Percentiles rank a stretch among this genome's conserved stretches.
These are phyloP conservation scores for Mesotaenium endlicherianum DNA, from an alignment of 139 green algal species.

Conservation along the genomic window DNA sequence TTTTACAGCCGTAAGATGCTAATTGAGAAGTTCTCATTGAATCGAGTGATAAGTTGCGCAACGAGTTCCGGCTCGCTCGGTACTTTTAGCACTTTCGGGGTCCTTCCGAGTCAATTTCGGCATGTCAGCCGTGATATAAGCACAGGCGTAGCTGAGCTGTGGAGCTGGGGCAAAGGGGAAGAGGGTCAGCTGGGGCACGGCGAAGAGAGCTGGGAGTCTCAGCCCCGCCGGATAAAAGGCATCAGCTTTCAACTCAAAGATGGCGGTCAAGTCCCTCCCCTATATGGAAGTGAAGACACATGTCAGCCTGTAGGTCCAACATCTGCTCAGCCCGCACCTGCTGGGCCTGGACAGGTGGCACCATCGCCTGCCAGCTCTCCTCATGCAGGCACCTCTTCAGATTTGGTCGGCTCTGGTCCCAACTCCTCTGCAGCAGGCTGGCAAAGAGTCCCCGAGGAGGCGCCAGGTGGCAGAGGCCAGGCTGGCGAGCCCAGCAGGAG, in stretches of 20 bases:
- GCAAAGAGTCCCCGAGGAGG: neutral
- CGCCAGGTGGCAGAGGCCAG: no score
- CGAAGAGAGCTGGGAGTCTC: neutral
- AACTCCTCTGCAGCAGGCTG: neutral
- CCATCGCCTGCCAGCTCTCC: neutral
- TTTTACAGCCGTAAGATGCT: no score
- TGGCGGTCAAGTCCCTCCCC: neutral
- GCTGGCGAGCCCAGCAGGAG: no score
- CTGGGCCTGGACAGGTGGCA: neutral
- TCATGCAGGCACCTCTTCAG: neutral
- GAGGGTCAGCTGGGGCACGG: slow-evolving; percentile 12
- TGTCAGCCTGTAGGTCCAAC: neutral
- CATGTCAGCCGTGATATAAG: no score
- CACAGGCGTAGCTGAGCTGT: no score
- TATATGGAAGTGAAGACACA: neutral
- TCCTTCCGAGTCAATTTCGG: no score
- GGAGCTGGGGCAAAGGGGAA: slow-evolving; percentile 13
- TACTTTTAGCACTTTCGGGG: no score
- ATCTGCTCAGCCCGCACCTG: neutral
- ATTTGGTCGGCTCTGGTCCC: neutral
- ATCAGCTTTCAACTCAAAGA: neutral
- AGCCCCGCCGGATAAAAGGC: neutral
- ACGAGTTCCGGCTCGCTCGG: no score
- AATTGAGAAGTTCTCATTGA: no score
- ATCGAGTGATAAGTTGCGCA: no score